Evolutionary conservation across 2,329 filamentous ascomycete genomes (phyloP), one percentile per base, ranked within the genome.

Genomic region (Madurella fahalii): DNA sequence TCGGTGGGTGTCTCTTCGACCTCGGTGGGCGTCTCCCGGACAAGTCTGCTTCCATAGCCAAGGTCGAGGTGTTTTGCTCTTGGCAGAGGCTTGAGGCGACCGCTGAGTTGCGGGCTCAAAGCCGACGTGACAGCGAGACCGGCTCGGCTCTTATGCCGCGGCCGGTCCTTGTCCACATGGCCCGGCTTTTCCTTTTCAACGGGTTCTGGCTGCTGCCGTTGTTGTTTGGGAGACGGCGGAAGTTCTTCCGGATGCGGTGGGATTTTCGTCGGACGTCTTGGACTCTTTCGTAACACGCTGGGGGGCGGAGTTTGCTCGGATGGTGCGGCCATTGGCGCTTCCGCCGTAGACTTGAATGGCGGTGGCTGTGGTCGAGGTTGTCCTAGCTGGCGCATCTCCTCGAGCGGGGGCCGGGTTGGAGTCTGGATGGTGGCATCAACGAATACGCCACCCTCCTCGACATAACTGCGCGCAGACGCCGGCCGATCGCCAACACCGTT

Each of bases 361-460:
- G 37, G 13, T 11, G 30, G 20, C 18, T 39, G 12, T 9, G 47
- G 39, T 9, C 25, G 40, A 9, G 50, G 18, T 8, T 31, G 44
- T 4, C n/a, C 32, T n/a, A 47, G 15, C 4, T 11, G 46, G 31
- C 45, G 53, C 9, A 13, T 8, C 15, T 31, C 12, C n/a, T 16
- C 42, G 13, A 32, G 40, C 2, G 40, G 20, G 11, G 32, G 37
- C 7, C 39, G 40, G 5, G 15, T 40, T 15, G 60, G 61, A 12
- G 65, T 65, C 9, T 55, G 50, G 13, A 67, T 37, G 15, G 53
- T 50, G 5, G 66, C 62, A 15, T 59, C 56, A 3, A 37, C 46
- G 32, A 57, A 67, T 11, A 66, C 37, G 34, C 55, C 50, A 20
- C 59, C 59, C 47, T 67, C 67, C 43, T 69, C 67, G 4, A 62